phyloP scores from a whole-genome alignment of 495 filamentous ascomycete genomes.

The Pyrenopolyporus hunteri region DNA sequence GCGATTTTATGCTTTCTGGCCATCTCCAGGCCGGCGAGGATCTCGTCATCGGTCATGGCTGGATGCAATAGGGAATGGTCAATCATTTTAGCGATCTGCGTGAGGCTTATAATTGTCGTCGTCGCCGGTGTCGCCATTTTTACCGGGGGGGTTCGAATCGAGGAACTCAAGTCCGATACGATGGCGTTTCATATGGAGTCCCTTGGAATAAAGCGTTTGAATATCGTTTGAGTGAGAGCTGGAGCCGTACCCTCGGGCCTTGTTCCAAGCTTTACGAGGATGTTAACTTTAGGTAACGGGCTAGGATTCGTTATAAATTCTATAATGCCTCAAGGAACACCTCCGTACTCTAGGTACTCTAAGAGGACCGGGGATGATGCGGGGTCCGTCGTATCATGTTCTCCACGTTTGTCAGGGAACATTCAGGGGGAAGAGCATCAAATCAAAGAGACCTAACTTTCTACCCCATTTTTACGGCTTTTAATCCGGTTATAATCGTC shows the following conservation, averaged over 20 bases:
- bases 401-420: not conserved
- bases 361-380: slow-evolving; percentile 5
- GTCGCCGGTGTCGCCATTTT: slow-evolving; percentile 37
- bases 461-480: too few relatives aligned
- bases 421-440: not conserved
- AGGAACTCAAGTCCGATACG: not conserved
- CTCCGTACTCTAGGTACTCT: too few relatives aligned
- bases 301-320: too few relatives aligned
- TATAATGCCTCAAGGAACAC: too few relatives aligned
- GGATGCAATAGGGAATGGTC: slow-evolving; percentile 67
- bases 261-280: too few relatives aligned
- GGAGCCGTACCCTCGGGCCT: too few relatives aligned
- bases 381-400: slow-evolving; percentile 18
- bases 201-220: not conserved
- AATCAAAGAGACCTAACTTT: too few relatives aligned
- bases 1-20: slow-evolving; percentile 56
- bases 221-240: too few relatives aligned
- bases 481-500: too few relatives aligned
- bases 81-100: slow-evolving; percentile 62
- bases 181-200: not conserved
- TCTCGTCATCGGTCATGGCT: slow-evolving; percentile 63
- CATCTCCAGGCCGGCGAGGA: slow-evolving; percentile 55
- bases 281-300: too few relatives aligned
- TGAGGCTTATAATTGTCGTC: slow-evolving; percentile 58
- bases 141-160: not conserved